Conservation (phyloP, 129 eudicot genomes). For the Chrysanthemum lavandulifolium region DNA sequence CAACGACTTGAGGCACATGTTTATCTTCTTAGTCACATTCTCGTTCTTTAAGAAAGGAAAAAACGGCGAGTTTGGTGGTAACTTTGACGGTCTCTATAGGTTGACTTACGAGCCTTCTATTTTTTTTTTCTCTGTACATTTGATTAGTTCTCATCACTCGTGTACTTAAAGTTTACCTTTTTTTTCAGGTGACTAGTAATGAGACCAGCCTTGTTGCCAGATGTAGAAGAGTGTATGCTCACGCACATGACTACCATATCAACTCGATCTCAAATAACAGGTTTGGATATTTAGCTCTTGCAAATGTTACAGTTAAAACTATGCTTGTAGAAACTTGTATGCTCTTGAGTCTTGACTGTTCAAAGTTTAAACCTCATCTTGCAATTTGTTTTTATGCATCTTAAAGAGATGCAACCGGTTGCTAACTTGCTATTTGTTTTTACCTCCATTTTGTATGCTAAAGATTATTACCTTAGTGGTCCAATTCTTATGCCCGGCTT, state of each 20-base stretch:
- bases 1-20: not conserved
- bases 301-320: not conserved
- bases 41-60: not conserved
- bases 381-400: constrained; percentile 5
- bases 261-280: constrained; percentile 97
- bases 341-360: not conserved
- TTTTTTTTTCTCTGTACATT: not conserved
- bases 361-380: constrained; percentile 8
- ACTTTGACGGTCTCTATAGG: not conserved
- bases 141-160: not conserved
- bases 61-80: not conserved
- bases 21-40: not conserved
- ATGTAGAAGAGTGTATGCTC: constrained; percentile 98
- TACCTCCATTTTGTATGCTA: not conserved
- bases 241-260: constrained; percentile 98
- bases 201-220: constrained; percentile 90
- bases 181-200: constrained; percentile 72
- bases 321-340: constrained; percentile 7
- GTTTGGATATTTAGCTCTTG: constrained; percentile 25
- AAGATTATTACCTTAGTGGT: not conserved
- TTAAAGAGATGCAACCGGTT: not conserved
- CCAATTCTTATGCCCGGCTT: too few species aligned
- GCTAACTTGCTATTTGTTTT: not conserved
- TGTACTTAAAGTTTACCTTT: not conserved
- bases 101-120: not conserved